These are phyloP conservation scores for Withania somnifera DNA, from an alignment of 305 asterid species.

Conservation along the genomic window DNA sequence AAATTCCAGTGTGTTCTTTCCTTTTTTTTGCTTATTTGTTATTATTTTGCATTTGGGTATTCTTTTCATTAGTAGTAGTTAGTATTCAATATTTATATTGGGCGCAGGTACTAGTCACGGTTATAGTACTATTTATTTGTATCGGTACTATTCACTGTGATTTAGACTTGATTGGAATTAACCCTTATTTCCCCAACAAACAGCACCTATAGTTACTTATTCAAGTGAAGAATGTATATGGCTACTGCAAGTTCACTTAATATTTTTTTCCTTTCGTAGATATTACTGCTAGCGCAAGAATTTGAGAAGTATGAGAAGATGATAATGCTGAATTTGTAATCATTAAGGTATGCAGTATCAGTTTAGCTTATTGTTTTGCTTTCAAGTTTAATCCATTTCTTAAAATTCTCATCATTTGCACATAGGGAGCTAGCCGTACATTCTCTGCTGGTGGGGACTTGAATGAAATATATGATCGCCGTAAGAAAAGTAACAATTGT, in stretches of 20 bases:
- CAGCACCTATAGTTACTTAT: not conserved
- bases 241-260: not conserved
- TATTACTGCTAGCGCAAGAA: conserved; percentile 45
- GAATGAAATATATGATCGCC: conserved; percentile 56
- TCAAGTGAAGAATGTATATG: not conserved
- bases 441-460: conserved; percentile 90
- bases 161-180: too few relatives aligned
- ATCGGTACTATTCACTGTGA: too few relatives aligned
- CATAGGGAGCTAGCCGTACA: conserved; percentile 78
- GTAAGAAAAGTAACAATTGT: conserved; percentile 32
- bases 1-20: too few relatives aligned
- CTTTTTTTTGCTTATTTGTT: too few relatives aligned
- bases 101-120: too few relatives aligned
- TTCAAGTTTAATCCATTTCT: not conserved
- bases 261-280: conserved; percentile 23
- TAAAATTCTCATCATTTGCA: not conserved
- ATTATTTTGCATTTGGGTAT: too few relatives aligned
- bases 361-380: not conserved
- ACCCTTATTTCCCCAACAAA: too few relatives aligned
- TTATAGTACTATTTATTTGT: too few relatives aligned
- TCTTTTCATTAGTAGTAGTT: too few relatives aligned
- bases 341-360: conserved; percentile 38
- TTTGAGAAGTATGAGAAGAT: conserved; percentile 77
- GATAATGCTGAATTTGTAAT: conserved; percentile 50
- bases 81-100: too few relatives aligned